These are phyloP conservation scores for Phaeoacremonium minimum DNA, from an alignment of 2,329 filamentous ascomycete genomes.

Conservation along the genomic window DNA sequence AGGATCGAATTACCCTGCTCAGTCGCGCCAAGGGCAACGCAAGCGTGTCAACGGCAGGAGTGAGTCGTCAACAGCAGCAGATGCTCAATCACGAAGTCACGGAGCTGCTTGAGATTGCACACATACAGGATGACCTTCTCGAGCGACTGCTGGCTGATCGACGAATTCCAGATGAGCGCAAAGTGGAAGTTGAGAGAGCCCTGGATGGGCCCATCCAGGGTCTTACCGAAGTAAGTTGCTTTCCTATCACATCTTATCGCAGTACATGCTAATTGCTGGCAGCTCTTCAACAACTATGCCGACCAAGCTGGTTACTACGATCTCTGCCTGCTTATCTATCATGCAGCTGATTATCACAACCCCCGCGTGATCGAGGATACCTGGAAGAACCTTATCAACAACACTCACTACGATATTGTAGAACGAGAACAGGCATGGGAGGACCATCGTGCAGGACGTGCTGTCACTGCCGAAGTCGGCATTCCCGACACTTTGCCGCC, in stretches of 20 bases:
- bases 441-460: constrained; percentile 34
- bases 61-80: constrained; percentile 78
- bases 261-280: constrained; percentile 11
- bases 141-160: constrained; percentile 71
- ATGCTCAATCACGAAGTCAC: constrained; percentile 79
- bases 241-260: not conserved
- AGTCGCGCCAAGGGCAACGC: constrained; percentile 90
- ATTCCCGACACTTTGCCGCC: constrained; percentile 31
- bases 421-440: constrained; percentile 32
- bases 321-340: constrained; percentile 87
- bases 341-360: constrained; percentile 86
- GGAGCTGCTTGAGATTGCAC: constrained; percentile 85
- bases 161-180: constrained; percentile 61
- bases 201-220: constrained; percentile 76
- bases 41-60: constrained; percentile 72
- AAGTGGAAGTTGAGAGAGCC: constrained; percentile 57
- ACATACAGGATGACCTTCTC: constrained; percentile 89
- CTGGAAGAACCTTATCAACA: constrained; percentile 78
- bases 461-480: constrained; percentile 20
- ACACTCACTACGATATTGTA: constrained; percentile 57
- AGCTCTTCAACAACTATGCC: constrained; percentile 92
- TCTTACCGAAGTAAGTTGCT: constrained; percentile 67
- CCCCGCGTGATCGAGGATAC: constrained; percentile 77
- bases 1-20: constrained; percentile 83
- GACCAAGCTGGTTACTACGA: constrained; percentile 88